Conservation (phyloP, 1,139 yeast species). For the Suhomyces panamericanus region DNA sequence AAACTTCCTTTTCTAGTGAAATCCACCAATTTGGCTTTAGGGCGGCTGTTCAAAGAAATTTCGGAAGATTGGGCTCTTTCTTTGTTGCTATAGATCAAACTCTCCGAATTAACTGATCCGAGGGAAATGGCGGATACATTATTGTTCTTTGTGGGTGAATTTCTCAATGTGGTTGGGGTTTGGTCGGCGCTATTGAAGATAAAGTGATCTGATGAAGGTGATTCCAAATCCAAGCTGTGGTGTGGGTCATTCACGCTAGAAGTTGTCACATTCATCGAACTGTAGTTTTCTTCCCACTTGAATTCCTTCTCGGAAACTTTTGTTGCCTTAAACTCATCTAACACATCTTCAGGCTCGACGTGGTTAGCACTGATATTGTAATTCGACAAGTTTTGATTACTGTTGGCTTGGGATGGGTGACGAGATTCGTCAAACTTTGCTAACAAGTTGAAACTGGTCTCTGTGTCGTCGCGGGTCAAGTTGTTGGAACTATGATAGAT, state of each 20-base stretch:
- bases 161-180: constrained; percentile 14
- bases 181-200: constrained; percentile 10
- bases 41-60: constrained; percentile 9
- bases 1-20: constrained; percentile 52
- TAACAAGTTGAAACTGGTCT: constrained; percentile 25
- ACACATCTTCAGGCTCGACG: constrained; percentile 12
- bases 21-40: constrained; percentile 51
- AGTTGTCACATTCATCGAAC: constrained; percentile 8
- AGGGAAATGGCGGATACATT: constrained; percentile 25
- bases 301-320: constrained; percentile 28
- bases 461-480: constrained; percentile 17
- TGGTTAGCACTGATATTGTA: constrained; percentile 10
- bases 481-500: constrained; percentile 7
- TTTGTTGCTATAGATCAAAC: constrained; percentile 11
- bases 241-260: constrained; percentile 11
- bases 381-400: constrained; percentile 18
- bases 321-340: constrained; percentile 34
- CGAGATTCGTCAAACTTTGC: constrained; percentile 25
- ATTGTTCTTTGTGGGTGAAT: constrained; percentile 15
- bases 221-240: constrained; percentile 10
- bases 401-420: constrained; percentile 21
- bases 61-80: constrained; percentile 11
- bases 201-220: constrained; percentile 21
- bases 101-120: constrained; percentile 12
- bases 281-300: constrained; percentile 26